A percentile compares a stretch with the other conserved stretches of the same genome.
These are phyloP conservation scores for Sporothrix sp. DNA, from an alignment of 2,329 filamentous ascomycete species.

Conservation along the genomic window DNA sequence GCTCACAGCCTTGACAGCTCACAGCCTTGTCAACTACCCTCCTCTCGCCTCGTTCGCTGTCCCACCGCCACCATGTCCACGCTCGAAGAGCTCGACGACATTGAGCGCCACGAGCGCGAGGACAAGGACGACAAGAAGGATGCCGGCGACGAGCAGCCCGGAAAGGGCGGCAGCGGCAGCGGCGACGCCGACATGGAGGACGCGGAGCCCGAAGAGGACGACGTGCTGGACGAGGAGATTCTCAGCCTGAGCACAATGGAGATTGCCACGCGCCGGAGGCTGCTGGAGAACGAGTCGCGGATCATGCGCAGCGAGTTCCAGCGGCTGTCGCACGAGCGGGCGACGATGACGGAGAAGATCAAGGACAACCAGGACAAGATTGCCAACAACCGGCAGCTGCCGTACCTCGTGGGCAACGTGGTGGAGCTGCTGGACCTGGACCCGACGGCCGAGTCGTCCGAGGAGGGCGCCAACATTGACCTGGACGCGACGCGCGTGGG, in stretches of 20 bases:
- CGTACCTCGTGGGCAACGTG: conserved; percentile 96
- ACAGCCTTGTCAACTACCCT: neutral
- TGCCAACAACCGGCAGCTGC: conserved; percentile 97
- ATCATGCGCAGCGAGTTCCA: conserved; percentile 99
- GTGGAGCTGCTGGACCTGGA: conserved; percentile 96
- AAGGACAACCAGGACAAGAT: conserved; percentile 99
- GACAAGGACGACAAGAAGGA: conserved; percentile 38
- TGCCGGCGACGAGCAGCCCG: conserved; percentile 22
- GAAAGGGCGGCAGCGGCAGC: conserved; percentile 29
- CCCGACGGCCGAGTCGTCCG: conserved; percentile 87
- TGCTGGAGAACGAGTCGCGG: conserved; percentile 93
- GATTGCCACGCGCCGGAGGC: conserved; percentile 78
- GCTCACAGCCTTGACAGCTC: too few species aligned
- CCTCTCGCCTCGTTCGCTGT: too few species aligned
- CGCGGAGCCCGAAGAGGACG: conserved; percentile 61
- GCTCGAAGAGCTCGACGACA: conserved; percentile 82
- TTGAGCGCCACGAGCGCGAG: conserved; percentile 71
- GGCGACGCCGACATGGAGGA: conserved; percentile 90
- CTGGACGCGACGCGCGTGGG: conserved; percentile 92
- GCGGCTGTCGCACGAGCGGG: conserved; percentile 88
- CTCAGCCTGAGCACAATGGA: conserved; percentile 88
- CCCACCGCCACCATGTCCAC: conserved; percentile 64
- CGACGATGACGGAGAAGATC: conserved; percentile 95
- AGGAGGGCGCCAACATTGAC: conserved; percentile 98
- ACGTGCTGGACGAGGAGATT: conserved; percentile 87